These are phyloP conservation scores for Curvularia verruculosa DNA, from an alignment of 2,329 filamentous ascomycete species.

Conservation along the genomic window DNA sequence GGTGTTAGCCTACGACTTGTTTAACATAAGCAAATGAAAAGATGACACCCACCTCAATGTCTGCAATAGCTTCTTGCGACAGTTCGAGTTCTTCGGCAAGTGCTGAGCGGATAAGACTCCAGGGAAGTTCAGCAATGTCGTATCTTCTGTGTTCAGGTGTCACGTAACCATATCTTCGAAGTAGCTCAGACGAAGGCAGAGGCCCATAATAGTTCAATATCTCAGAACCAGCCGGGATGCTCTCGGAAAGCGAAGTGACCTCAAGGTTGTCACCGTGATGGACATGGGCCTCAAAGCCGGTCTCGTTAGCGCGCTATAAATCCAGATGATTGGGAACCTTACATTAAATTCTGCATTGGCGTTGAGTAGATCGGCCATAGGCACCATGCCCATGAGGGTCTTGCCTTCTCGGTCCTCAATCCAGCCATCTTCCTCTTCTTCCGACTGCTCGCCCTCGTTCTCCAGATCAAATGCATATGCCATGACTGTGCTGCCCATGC, in stretches of 20 bases:
- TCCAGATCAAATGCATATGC: slow-evolving; percentile 34
- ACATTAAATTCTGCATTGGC: slow-evolving; percentile 35
- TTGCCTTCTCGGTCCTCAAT: slow-evolving; percentile 31
- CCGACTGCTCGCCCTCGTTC: slow-evolving; percentile 22
- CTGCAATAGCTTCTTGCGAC: slow-evolving; percentile 4
- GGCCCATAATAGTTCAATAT: slow-evolving; percentile 35
- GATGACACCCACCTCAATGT: slow-evolving; percentile 12
- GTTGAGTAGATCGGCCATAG: slow-evolving; percentile 35
- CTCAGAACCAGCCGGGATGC: slow-evolving; percentile 19
- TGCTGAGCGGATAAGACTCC: slow-evolving; percentile 19
- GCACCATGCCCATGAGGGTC: slow-evolving; percentile 33
- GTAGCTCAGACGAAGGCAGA: slow-evolving; percentile 29
- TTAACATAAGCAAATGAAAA: background rate
- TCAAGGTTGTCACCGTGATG: slow-evolving; percentile 27
- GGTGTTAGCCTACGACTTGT: background rate
- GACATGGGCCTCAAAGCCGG: slow-evolving; percentile 23
- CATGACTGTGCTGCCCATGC: slow-evolving; percentile 33
- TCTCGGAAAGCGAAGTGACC: slow-evolving; percentile 4
- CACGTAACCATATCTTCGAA: slow-evolving; percentile 31
- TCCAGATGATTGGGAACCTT: background rate
- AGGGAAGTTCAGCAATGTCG: slow-evolving; percentile 27
- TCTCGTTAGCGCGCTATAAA: background rate
- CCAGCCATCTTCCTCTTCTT: slow-evolving; percentile 34
- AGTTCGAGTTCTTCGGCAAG: slow-evolving; percentile 13
- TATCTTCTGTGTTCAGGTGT: slow-evolving; percentile 30